These are phyloP conservation scores for Rhodotorula sp. DNA, from an alignment of 1,284 basidiomycete species.

Conservation along the genomic window DNA sequence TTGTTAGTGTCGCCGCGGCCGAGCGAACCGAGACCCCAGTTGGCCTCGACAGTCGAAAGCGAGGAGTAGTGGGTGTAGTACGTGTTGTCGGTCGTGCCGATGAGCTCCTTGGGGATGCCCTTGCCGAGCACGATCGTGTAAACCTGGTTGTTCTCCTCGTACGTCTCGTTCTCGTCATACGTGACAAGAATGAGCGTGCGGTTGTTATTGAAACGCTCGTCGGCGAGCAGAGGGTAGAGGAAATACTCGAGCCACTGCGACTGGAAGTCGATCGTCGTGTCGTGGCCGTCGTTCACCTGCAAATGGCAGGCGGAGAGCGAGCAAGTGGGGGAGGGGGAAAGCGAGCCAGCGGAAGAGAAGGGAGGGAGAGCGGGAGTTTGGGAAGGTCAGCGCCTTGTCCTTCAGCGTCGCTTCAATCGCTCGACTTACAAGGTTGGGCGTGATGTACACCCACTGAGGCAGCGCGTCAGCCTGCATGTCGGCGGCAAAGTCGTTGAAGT, in stretches of 20 bases:
- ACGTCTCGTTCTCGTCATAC: slow-evolving; percentile 59
- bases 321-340: too few relatives aligned
- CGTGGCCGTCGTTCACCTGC: slow-evolving; percentile 56
- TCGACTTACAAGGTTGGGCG: slow-evolving; percentile 58
- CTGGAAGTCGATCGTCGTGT: slow-evolving; percentile 59
- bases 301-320: too few relatives aligned
- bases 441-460: slow-evolving; percentile 64
- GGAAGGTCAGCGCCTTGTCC: too few relatives aligned
- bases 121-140: slow-evolving; percentile 58
- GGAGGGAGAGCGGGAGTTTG: too few relatives aligned
- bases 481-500: slow-evolving; percentile 64
- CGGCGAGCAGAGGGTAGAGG: slow-evolving; percentile 57
- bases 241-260: slow-evolving; percentile 59
- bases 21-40: slow-evolving; percentile 63
- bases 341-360: too few relatives aligned
- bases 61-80: slow-evolving; percentile 68
- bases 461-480: slow-evolving; percentile 57
- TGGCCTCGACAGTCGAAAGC: slow-evolving; percentile 62
- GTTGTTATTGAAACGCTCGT: slow-evolving; percentile 57
- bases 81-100: slow-evolving; percentile 56
- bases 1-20: slow-evolving; percentile 60
- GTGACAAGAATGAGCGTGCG: slow-evolving; percentile 61
- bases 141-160: slow-evolving; percentile 52
- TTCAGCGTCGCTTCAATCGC: too few relatives aligned
- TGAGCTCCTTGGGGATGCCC: slow-evolving; percentile 54